These are phyloP conservation scores for Hymenoscyphus salicellus DNA, from an alignment of 2,329 filamentous ascomycete genomes.

Conservation along the genomic window DNA sequence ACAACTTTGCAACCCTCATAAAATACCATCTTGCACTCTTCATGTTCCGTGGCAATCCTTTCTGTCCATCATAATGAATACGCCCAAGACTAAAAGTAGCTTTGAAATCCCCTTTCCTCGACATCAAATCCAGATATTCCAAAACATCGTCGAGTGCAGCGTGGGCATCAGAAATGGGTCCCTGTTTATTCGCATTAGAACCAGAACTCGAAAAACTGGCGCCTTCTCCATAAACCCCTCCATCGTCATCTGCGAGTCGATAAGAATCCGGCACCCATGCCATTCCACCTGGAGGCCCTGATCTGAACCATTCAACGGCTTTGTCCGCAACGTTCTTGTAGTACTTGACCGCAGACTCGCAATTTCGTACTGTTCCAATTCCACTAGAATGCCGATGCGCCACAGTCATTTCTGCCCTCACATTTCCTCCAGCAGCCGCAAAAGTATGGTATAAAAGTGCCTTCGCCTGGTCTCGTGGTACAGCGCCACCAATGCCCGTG, in stretches of 20 bases:
- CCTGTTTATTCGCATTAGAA: conserved; percentile 70
- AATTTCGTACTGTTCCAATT: conserved; percentile 81
- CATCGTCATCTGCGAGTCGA: conserved; percentile 83
- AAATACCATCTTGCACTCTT: conserved; percentile 66
- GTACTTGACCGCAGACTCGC: conserved; percentile 78
- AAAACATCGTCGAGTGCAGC: conserved; percentile 89
- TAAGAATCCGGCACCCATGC: conserved; percentile 74
- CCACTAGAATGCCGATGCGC: conserved; percentile 83
- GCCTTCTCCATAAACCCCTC: conserved; percentile 92
- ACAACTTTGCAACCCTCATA: conserved; percentile 61
- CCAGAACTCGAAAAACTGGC: conserved; percentile 88
- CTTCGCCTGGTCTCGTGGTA: conserved; percentile 83
- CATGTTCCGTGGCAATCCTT: conserved; percentile 59
- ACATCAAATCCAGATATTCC: conserved; percentile 77
- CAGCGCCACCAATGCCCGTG: conserved; percentile 79
- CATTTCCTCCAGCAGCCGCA: conserved; percentile 79
- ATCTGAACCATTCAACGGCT: conserved; percentile 80
- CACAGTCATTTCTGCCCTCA: conserved; percentile 87
- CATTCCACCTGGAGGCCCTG: conserved; percentile 85
- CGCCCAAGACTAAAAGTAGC: conserved; percentile 67
- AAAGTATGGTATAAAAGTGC: conserved; percentile 93
- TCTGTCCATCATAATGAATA: conserved; percentile 67
- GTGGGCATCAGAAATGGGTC: conserved; percentile 73
- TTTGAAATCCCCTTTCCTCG: conserved; percentile 69
- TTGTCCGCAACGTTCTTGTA: conserved; percentile 95